Percentiles rank a stretch among this genome's conserved stretches.
Conservation (phyloP, 2,329 filamentous ascomycete species). For the Arthrobotrys iridis region DNA sequence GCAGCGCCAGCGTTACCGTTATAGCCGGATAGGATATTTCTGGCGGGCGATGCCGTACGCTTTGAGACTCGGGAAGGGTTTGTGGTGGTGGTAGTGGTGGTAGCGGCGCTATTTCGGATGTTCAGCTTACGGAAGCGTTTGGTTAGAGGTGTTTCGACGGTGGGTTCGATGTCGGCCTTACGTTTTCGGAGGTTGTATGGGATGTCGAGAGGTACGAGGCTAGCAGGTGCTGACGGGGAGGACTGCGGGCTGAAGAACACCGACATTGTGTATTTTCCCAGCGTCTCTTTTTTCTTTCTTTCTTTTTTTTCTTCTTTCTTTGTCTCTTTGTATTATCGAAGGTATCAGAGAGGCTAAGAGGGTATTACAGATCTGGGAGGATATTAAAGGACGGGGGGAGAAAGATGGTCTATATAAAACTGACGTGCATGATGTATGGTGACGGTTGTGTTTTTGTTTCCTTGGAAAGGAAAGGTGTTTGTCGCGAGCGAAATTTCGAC, state of each 20-base stretch:
- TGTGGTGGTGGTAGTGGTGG: too few relatives aligned
- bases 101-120: constrained; percentile 57
- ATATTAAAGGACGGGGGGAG: background rate
- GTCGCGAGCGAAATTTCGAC: constrained; percentile 34
- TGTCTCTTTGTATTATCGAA: too few relatives aligned
- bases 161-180: constrained; percentile 55
- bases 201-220: background rate
- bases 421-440: background rate
- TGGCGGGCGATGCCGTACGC: constrained; percentile 52
- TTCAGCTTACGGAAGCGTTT: constrained; percentile 69
- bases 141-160: constrained; percentile 58
- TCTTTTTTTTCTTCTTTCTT: too few relatives aligned
- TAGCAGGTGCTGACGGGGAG: constrained; percentile 4
- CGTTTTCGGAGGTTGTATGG: constrained; percentile 52
- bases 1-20: constrained; percentile 68
- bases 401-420: background rate
- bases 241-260: constrained; percentile 34
- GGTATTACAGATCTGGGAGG: background rate
- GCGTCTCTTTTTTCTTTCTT: background rate
- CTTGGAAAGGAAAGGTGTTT: too few relatives aligned
- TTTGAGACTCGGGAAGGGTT: constrained; percentile 54
- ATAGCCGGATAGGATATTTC: constrained; percentile 56
- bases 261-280: constrained; percentile 15
- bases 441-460: background rate
- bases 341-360: too few relatives aligned